Percentiles rank a stretch among this genome's conserved stretches.
phyloP scores from a whole-genome alignment of 805 yeast species.

The Hagleromyces aurorensis region DNA sequence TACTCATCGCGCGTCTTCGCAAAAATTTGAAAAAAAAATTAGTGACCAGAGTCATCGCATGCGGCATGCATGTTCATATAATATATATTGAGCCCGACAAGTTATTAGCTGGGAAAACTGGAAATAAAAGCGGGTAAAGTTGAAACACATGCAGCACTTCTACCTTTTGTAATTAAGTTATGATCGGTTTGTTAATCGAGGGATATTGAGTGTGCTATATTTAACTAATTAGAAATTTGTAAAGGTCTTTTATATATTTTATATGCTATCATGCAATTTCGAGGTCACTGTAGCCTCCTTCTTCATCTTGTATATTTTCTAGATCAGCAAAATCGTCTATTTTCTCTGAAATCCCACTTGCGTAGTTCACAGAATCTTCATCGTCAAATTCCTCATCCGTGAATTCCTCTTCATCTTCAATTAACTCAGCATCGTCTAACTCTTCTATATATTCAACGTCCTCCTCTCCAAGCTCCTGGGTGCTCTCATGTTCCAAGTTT shows the following conservation, averaged over 20 bases:
- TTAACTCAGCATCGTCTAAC: conserved; percentile 39
- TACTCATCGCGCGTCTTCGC: no score
- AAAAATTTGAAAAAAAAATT: no score
- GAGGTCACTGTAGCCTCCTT: conserved; percentile 34
- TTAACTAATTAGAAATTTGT: background rate
- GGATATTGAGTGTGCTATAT: conserved; percentile 1
- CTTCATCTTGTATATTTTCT: conserved; percentile 24
- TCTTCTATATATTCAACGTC: conserved; percentile 71
- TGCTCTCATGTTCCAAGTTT: conserved; percentile 30
- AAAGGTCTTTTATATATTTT: no score
- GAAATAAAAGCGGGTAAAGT: no score
- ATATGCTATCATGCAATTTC: conserved; percentile 27
- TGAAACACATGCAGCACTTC: no score
- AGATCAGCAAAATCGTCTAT: conserved; percentile 9
- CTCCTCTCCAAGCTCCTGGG: conserved; percentile 33
- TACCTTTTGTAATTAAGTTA: no score
- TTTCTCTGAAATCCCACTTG: background rate
- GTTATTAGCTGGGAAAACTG: no score
- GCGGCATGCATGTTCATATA: no score
- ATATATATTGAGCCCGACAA: no score
- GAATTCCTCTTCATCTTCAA: conserved; percentile 25
- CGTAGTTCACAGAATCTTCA: background rate
- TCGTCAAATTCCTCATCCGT: conserved; percentile 3
- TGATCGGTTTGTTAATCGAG: no score
- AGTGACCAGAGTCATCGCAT: no score